Base-by-base conservation (phyloP, 192 early-diverging fungal genomes). In the Dissophora ornata region DNA sequence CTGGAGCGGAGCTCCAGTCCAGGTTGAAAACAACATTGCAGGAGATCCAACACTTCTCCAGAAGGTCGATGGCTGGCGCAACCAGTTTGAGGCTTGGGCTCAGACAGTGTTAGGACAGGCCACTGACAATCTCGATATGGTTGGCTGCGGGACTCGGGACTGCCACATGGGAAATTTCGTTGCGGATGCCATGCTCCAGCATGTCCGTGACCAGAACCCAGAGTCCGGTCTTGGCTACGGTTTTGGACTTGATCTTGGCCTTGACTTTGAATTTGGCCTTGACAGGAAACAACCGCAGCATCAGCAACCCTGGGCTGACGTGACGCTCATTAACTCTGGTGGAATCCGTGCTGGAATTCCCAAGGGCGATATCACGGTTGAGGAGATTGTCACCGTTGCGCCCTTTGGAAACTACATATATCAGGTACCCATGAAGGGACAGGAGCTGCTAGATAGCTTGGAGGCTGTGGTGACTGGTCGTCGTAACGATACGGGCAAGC, bases 331-430 rank as follows among this genome's bases (percentile, higher is more conserved):
- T 13, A 87, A 89, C 78, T 56, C 84, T 15, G 92, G 89, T 30
- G 70, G 84, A 29, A 73, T 92, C 46, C 85, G 90, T 19, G 71
- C 79, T 21, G 69, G 69, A 0, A 21, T 91, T 19, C 59, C 78
- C 19, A 40, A 45, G 32, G 89, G 88, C 50, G 51, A 79, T 4
- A 45, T 94, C 42, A 85, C 87, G 0, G 50, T 80, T 29, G 86
- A 84, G 56, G 48, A 71, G 21, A 45, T 91, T 38, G 30, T 90
- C 30, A 82, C 73, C 12, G 59, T 84, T 0, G 69, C 89, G 25
- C 90, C 90, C 11, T 92, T 88, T 56, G 86, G 82, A 26, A 88
- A 85, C 68, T n/a, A 50, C 11, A 29, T 91, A n/a, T 77, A 80
- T 11, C 62, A 77, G 7, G 65, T 73, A 24, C 53, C 70, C 1